Conservation (phyloP, 768 basidiomycete species). For the Boletus subcaerulescens region DNA sequence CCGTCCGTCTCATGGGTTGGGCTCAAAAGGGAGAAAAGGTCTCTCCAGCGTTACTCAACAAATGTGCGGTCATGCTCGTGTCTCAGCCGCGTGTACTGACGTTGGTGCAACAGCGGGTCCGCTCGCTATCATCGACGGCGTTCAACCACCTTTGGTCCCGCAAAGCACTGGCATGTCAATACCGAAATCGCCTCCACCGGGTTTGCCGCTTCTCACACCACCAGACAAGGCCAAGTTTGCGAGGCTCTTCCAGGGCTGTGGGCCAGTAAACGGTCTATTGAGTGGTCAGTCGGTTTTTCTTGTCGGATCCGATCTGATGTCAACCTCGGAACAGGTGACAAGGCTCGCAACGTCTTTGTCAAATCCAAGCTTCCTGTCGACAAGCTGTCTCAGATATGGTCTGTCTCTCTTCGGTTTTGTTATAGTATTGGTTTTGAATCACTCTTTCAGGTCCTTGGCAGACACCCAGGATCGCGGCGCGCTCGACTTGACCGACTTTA, state of each 20-base stretch:
- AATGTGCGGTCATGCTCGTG: conserved; percentile 52
- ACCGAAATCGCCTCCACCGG: conserved; percentile 57
- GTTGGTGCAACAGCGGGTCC: conserved; percentile 64
- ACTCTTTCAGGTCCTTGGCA: conserved; percentile 72
- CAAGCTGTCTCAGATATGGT: conserved; percentile 93
- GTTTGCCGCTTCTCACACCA: conserved; percentile 65
- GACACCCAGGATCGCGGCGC: conserved; percentile 90
- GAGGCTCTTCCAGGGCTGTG: conserved; percentile 68
- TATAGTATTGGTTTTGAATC: neutral
- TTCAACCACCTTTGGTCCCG: conserved; percentile 48
- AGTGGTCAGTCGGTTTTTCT: conserved; percentile 51
- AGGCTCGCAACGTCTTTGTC: conserved; percentile 86
- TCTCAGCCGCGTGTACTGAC: conserved; percentile 11
- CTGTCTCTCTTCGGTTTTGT: conserved; percentile 20
- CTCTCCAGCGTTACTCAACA: conserved; percentile 56
- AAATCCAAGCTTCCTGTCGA: conserved; percentile 88
- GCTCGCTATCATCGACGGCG: conserved; percentile 73
- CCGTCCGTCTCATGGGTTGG: conserved; percentile 88
- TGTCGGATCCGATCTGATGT: neutral
- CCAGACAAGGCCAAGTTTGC: conserved; percentile 86
- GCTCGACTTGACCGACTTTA: conserved; percentile 89
- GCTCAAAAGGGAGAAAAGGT: conserved; percentile 83
- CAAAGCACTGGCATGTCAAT: conserved; percentile 54
- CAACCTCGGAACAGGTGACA: conserved; percentile 51
- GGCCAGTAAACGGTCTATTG: conserved; percentile 74